These are phyloP conservation scores for Leishmania arabica DNA, from an alignment of 208 protist genomes.

Conservation along the genomic window DNA sequence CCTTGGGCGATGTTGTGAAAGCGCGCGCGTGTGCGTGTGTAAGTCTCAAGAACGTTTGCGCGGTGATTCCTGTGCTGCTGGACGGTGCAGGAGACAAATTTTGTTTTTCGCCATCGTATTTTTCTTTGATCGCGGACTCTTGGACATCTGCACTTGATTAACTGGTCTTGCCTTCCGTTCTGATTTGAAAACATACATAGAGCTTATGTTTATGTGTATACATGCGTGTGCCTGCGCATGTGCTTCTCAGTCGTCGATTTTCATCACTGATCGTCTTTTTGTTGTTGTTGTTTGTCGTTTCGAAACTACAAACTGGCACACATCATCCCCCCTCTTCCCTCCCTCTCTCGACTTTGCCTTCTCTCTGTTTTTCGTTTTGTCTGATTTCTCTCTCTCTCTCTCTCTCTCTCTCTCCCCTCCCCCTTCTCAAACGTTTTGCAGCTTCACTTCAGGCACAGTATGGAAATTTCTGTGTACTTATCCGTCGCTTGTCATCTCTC, in stretches of 20 bases:
- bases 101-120: neutral
- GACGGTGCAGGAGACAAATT: neutral
- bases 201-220: slow-evolving; percentile 11
- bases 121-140: neutral
- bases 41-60: neutral
- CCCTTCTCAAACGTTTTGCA: neutral
- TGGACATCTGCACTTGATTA: neutral
- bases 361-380: neutral
- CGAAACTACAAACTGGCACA: neutral
- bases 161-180: neutral
- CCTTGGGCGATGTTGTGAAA: neutral
- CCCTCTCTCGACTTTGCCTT: neutral
- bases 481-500: neutral
- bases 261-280: no score
- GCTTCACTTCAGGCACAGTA: neutral
- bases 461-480: slow-evolving; percentile 5
- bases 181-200: slow-evolving; percentile 3
- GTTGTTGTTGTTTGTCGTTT: neutral
- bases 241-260: neutral
- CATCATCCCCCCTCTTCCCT: neutral
- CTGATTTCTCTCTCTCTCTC: neutral
- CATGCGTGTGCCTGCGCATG: neutral
- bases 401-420: no score
- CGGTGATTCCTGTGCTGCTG: neutral
- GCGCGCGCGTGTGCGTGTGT: neutral